phyloP scores from a whole-genome alignment of 2,329 filamentous ascomycete genomes.

The Aureobasidium sp. region DNA sequence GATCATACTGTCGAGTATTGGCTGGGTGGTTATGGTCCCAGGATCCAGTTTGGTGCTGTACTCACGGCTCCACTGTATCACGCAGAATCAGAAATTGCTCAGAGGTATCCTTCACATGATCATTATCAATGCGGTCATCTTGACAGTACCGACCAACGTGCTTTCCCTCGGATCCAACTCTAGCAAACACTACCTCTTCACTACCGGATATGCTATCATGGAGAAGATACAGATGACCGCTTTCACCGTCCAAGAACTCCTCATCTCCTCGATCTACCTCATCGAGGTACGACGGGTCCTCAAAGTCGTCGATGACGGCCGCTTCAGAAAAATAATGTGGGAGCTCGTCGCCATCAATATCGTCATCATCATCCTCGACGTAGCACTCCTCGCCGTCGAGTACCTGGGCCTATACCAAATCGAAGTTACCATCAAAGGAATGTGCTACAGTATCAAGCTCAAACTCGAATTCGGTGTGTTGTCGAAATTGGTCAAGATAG shows the following conservation, averaged over 20 bases:
- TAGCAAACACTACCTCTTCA: slow-evolving; percentile 22
- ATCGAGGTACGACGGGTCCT: slow-evolving; percentile 20
- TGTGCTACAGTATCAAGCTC: slow-evolving; percentile 26
- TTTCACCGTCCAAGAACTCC: slow-evolving; percentile 37
- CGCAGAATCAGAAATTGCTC: slow-evolving; percentile 42
- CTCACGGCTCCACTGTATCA: slow-evolving; percentile 54
- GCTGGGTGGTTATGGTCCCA: slow-evolving; percentile 53
- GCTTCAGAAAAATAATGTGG: slow-evolving; percentile 28
- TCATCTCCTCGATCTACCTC: slow-evolving; percentile 28
- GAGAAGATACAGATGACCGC: slow-evolving; percentile 41
- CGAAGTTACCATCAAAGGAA: slow-evolving; percentile 34
- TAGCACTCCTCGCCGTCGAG: slow-evolving; percentile 31
- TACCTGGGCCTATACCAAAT: slow-evolving; percentile 28
- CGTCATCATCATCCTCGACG: slow-evolving; percentile 33
- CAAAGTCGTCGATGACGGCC: slow-evolving; percentile 12
- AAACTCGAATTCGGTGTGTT: slow-evolving; percentile 28
- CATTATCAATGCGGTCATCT: slow-evolving; percentile 45
- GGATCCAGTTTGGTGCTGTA: slow-evolving; percentile 57
- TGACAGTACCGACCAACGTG: slow-evolving; percentile 49
- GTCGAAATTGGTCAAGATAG: slow-evolving; percentile 22
- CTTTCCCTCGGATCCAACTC: slow-evolving; percentile 49
- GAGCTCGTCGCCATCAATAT: slow-evolving; percentile 34
- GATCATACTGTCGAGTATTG: slow-evolving; percentile 43
- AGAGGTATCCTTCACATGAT: slow-evolving; percentile 52
- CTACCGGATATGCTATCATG: slow-evolving; percentile 35